Evolutionary conservation across 140 eudicot genomes (phyloP).

Genomic region (Artemisia princeps): DNA sequence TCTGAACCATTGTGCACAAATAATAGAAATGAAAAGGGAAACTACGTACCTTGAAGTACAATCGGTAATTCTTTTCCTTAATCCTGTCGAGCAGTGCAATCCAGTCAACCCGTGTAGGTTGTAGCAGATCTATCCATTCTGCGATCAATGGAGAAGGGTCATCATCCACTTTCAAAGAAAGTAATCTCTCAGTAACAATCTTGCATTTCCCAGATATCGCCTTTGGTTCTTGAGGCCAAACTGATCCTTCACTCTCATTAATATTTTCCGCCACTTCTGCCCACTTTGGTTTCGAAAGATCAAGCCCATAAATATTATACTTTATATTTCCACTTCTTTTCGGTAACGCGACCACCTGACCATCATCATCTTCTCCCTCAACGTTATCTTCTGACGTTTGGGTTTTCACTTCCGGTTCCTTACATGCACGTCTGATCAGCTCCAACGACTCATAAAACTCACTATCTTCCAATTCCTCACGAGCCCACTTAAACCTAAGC

Average conservation of each 20-base stretch:
- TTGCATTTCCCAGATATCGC: constrained; percentile 69
- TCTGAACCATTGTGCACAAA: too few species aligned
- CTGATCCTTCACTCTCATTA: constrained; percentile 41
- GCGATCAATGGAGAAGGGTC: constrained; percentile 50
- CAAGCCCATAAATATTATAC: constrained; percentile 84
- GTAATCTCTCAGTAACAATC: constrained; percentile 55
- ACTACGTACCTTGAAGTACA: constrained; percentile 53
- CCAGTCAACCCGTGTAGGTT: constrained; percentile 83
- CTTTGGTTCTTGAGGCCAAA: constrained; percentile 73
- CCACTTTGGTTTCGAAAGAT: constrained; percentile 76
- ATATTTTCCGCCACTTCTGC: constrained; percentile 66
- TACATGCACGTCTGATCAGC: constrained; percentile 25
- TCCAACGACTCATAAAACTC: constrained; percentile 60
- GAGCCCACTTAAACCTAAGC: constrained; percentile 91
- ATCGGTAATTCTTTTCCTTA: constrained; percentile 37
- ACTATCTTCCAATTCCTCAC: constrained; percentile 71
- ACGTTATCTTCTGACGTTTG: constrained; percentile 13
- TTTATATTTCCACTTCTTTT: constrained; percentile 81
- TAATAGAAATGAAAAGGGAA: not conserved
- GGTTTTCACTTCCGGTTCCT: constrained; percentile 26
- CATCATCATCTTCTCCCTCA: constrained; percentile 26
- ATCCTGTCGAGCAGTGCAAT: constrained; percentile 50
- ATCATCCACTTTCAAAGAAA: constrained; percentile 45
- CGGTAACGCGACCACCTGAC: constrained; percentile 44
- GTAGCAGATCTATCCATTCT: constrained; percentile 75